Evolutionary conservation across 129 eudicot species (phyloP), one percentile per base, ranked within the genome.

Genomic region (Deinandra increscens): DNA sequence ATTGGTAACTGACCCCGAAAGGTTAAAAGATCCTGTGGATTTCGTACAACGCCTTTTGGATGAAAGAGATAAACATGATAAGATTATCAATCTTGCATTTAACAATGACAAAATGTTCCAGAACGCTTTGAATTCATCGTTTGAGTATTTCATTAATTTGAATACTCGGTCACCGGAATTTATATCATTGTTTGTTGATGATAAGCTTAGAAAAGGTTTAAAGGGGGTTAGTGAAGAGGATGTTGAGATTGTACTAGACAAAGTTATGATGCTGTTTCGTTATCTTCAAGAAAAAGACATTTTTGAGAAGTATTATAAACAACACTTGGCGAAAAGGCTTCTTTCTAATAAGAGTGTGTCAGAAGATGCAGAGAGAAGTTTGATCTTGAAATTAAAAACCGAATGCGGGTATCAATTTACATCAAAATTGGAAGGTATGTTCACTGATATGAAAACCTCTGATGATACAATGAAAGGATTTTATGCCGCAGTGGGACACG

Each of bases 101-200:
- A 73, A 41, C 85, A 80, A 80, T 14, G 85, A 84, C 36, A 81
- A 85, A 15, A 15, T 48, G 54, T 48, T 48, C 54, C 54, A 48
- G 15, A 48, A 48, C 22, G 54, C 54, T 15, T n/a, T 48, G 54
- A 48, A 48, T 48, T 48, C 54, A 12, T 48, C 54, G 22, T 48
- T 48, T 48, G 54, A 84, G 67, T 84, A 68, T 60, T 80, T 84
- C 45, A 84, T 84, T 41, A 84, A 84, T 74, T 61, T 84, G 79
- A 84, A 84, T 66, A 69, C 83, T 45, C 75, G 85, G n/a, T 84
- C 85, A 1, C 88, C 88, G 0, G 88, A 84, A 76, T 84, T 77
- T 56, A 80, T 84, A 41, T 84, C 88, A 7, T 76, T 84, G 78
- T 84, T 48, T 48, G 54, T 48, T 15, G 54, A 48, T 48, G 54